These are phyloP conservation scores for Magnusiomyces suaveolens DNA, from an alignment of 1,139 yeast species.

Conservation along the genomic window DNA sequence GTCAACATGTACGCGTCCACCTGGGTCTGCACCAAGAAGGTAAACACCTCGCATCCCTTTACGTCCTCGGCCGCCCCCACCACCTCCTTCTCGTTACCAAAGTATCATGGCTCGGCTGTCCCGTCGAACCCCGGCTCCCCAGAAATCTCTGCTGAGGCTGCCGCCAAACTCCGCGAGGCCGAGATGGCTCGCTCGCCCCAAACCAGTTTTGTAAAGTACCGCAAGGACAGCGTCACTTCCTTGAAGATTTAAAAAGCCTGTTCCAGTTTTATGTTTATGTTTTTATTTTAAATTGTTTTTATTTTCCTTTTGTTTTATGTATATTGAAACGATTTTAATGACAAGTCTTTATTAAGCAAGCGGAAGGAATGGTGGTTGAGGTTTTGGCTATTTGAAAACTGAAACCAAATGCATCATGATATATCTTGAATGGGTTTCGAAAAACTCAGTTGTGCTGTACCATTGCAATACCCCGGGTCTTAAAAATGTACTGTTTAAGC, in stretches of 20 bases:
- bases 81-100: neutral
- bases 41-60: neutral
- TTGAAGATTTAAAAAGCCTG: conserved; percentile 4
- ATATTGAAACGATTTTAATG: too few relatives aligned
- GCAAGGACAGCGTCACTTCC: conserved; percentile 2
- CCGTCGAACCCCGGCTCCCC: neutral
- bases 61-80: neutral
- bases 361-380: too few relatives aligned
- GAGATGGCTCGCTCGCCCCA: conserved; percentile 7
- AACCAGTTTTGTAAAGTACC: neutral
- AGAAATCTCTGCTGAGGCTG: neutral
- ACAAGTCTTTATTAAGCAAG: too few relatives aligned
- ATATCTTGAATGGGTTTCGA: too few relatives aligned
- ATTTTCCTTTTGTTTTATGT: neutral
- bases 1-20: conserved; percentile 84
- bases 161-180: neutral
- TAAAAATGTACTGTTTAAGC: too few relatives aligned
- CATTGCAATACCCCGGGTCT: too few relatives aligned
- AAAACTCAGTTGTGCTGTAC: too few relatives aligned
- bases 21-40: conserved; percentile 61
- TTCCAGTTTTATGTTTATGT: too few relatives aligned
- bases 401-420: too few relatives aligned
- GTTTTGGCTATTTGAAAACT: too few relatives aligned
- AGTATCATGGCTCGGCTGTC: neutral
- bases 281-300: too few relatives aligned